Evolutionary conservation across 2,329 filamentous ascomycete species (phyloP).

Genomic region (Penicillium olsonii): DNA sequence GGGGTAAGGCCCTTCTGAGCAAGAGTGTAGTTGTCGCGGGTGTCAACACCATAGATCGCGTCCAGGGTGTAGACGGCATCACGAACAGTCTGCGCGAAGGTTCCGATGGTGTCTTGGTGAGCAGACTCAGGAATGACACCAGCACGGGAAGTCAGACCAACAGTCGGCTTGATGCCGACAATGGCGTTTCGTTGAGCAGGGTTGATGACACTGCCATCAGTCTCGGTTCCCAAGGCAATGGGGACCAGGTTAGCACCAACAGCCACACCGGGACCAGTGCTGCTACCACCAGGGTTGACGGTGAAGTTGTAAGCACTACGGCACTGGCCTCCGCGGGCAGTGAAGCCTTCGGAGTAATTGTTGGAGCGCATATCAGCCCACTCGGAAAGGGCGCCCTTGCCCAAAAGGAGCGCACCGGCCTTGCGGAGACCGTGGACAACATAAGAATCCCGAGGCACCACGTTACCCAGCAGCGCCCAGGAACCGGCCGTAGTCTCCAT

Average conservation of each 20-base stretch:
- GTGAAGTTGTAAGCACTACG: slow-evolving; percentile 69
- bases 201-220: slow-evolving; percentile 71
- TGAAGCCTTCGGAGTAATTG: slow-evolving; percentile 69
- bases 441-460: slow-evolving; percentile 67
- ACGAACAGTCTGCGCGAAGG: slow-evolving; percentile 67
- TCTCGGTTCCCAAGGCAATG: slow-evolving; percentile 72
- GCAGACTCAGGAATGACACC: slow-evolving; percentile 66
- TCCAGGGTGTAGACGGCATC: slow-evolving; percentile 69
- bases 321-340: slow-evolving; percentile 63
- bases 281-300: slow-evolving; percentile 68
- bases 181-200: slow-evolving; percentile 69
- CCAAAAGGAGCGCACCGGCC: slow-evolving; percentile 69
- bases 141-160: slow-evolving; percentile 67
- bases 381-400: slow-evolving; percentile 70
- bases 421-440: slow-evolving; percentile 63
- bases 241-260: slow-evolving; percentile 65
- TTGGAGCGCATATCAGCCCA: slow-evolving; percentile 73
- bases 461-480: slow-evolving; percentile 65
- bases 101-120: slow-evolving; percentile 70
- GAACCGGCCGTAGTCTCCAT: slow-evolving; percentile 75
- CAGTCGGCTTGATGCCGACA: slow-evolving; percentile 75
- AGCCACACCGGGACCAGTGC: slow-evolving; percentile 65
- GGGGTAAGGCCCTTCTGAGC: slow-evolving; percentile 60
- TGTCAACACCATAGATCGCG: slow-evolving; percentile 66
- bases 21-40: slow-evolving; percentile 65